Base-by-base conservation (phyloP, 1,139 yeast species). In the Protomyces macrosporus region DNA sequence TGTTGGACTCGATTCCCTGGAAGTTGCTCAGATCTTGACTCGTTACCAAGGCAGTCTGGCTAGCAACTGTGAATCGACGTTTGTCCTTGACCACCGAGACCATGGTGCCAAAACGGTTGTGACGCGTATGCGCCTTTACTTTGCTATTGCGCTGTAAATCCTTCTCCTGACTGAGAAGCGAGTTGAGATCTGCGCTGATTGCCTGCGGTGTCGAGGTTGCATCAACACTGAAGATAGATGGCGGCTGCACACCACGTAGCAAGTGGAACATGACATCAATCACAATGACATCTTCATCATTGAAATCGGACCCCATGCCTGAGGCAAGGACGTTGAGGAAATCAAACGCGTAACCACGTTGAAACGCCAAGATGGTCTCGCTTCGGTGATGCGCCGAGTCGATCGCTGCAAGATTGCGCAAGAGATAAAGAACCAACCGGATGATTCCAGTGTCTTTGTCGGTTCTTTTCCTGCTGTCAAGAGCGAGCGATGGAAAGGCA, bases 41-140 rank as follows among this genome's bases (percentile, higher is more conserved):
- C 14, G 39, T 23, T 3, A 58, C 34, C 34, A 58, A 42, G 45
- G 55, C 62, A 16, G 62, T 58, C 68, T 88, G 91, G 3, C 97
- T 96, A 0, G 96, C 84, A 0, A 90, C 83, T 14, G 89, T 83
- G 35, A 88, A 76, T 54, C 87, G 79, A 6, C 81, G 82, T 65
- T 81, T 79, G 64, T 82, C 82, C 35, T 84, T 81, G 66, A 85
- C 83, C 37, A 90, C 79, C 1, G 96, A 86, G 9, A 90, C 75
- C 68, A 91, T 77, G 0, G 98, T 85, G 0, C 98, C 98, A 76
- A 93, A 93, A 53, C 96, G 80, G 3, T 95, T 93, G 72, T 93
- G 98, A 62, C 98, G 81, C 0, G 91, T 67, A 56, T 53, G 62
- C 10, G 70, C 67, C 23, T 75, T 74, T 56, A 77, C 45, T 10